Base-by-base conservation (phyloP, 2,329 filamentous ascomycete species). In the Penicillium sp. region DNA sequence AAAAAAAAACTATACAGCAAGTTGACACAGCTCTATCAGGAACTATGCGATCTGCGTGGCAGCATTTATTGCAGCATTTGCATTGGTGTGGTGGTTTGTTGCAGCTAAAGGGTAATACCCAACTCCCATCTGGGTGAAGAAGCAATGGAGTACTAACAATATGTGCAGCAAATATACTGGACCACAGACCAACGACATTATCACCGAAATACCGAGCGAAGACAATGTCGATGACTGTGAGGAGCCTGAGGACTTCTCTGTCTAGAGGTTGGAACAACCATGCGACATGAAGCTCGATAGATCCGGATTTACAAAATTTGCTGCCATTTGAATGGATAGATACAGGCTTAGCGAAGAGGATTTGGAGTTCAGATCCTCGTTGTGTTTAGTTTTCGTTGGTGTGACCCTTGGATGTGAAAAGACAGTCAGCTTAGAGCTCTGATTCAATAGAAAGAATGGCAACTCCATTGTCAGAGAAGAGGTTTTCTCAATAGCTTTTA, bases 141-240 rank as follows among this genome's bases (percentile, higher is more conserved):
- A 28, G 22, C 38, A 41, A 22, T 22, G 22, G 22, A 12, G 54
- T 54, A 56, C 52, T 57, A 42, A 60, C 55, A 49, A 37, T 37
- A n/a, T 45, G 38, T 51, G 65, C 37, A 84, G 83, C 59, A 84
- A 80, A 64, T 88, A 88, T 67, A 85, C 78, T 4, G 85, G 85
- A 0, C 85, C 85, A 20, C 80, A 82, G 38, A 87, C 85, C 4
- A 83, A 80, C 55, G 83, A 86, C 52, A 78, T 82, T 8, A 69
- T 77, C 17, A 67, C 72, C 38, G 66, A 73, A 43, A 61, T 78
- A 38, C 67, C 71, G 3, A 71, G 70, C 0, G 74, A 76, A 22
- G 75, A 77, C 39, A 37, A 66, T 17, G 57, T 42, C 1, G 31
- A 56, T 11, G 62, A 69, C 4, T 66, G 62, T 41, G 69, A 67